Percentiles rank a stretch among this genome's conserved stretches.
These are phyloP conservation scores for Dioscorea cayenensis DNA, from an alignment of 116 monocot genomes.

Conservation along the genomic window DNA sequence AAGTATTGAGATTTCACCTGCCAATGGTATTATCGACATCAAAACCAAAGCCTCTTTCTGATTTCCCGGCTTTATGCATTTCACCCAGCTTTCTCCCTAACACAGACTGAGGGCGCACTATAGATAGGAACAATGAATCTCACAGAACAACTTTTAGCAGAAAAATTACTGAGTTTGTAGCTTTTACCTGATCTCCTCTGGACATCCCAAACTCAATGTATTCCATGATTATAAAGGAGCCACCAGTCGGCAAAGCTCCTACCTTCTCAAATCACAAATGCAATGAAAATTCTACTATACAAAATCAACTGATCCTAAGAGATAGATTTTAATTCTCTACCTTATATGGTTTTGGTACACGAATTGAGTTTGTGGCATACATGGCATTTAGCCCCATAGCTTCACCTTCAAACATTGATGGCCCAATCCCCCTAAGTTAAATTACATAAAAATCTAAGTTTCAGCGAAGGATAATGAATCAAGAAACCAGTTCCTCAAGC, in stretches of 20 bases:
- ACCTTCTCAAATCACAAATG: slow-evolving; percentile 25
- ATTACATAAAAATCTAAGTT: not conserved
- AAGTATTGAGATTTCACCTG: slow-evolving; percentile 31
- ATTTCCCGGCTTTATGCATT: slow-evolving; percentile 92
- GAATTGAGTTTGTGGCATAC: slow-evolving; percentile 77
- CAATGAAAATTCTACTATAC: not conserved
- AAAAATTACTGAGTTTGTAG: not conserved
- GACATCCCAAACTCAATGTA: slow-evolving; percentile 75
- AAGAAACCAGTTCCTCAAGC: not conserved
- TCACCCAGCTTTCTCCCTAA: slow-evolving; percentile 87
- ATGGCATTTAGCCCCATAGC: slow-evolving; percentile 73
- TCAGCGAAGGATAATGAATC: not conserved
- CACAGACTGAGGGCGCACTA: slow-evolving; percentile 38
- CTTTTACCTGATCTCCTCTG: slow-evolving; percentile 58
- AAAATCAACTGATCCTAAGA: not conserved
- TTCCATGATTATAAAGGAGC: slow-evolving; percentile 89
- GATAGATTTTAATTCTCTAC: slow-evolving; percentile 11
- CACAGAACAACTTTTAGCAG: not conserved
- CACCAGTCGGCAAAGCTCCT: slow-evolving; percentile 71
- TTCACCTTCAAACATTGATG: slow-evolving; percentile 92
- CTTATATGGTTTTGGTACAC: slow-evolving; percentile 85
- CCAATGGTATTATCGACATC: slow-evolving; percentile 89
- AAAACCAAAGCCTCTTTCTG: slow-evolving; percentile 80
- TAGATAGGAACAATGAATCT: not conserved
- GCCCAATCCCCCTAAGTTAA: slow-evolving; percentile 57